Percentiles rank a stretch among this genome's conserved stretches.
phyloP scores from a whole-genome alignment of 169 alveolate species.

The Plasmodium relictum region DNA sequence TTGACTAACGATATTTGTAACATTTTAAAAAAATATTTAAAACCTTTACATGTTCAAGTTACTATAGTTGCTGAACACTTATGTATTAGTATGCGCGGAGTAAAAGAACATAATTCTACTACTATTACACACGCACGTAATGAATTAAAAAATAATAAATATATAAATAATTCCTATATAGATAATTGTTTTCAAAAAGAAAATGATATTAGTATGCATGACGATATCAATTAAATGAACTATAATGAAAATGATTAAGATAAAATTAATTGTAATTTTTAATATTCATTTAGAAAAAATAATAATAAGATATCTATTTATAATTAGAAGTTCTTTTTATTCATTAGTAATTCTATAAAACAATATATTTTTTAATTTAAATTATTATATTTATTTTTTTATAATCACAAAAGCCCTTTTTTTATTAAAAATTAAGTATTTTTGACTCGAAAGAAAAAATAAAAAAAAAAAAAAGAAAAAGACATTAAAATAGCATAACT shows the following conservation, averaged over 20 bases:
- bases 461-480: not conserved
- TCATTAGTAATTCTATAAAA: too few relatives aligned
- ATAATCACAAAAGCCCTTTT: not conserved
- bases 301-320: too few relatives aligned
- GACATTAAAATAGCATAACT: not conserved
- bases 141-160: slow-evolving; percentile 1
- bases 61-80: slow-evolving; percentile 59
- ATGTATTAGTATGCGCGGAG: slow-evolving; percentile 70
- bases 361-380: too few relatives aligned
- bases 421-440: not conserved
- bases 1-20: slow-evolving; percentile 63
- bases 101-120: slow-evolving; percentile 56
- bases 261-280: not conserved
- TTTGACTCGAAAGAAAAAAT: slow-evolving; percentile 1
- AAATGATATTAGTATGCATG: not conserved
- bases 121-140: slow-evolving; percentile 56
- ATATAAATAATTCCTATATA: not conserved
- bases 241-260: not conserved
- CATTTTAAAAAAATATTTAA: slow-evolving; percentile 46
- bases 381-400: too few relatives aligned
- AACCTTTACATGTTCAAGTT: slow-evolving; percentile 49
- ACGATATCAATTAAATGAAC: not conserved
- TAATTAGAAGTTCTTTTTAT: too few relatives aligned
- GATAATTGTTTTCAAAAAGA: not conserved
- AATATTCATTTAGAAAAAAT: too few relatives aligned